Evolutionary conservation across 2,329 filamentous ascomycete genomes (phyloP).

Genomic region (Penicillium sp.): DNA sequence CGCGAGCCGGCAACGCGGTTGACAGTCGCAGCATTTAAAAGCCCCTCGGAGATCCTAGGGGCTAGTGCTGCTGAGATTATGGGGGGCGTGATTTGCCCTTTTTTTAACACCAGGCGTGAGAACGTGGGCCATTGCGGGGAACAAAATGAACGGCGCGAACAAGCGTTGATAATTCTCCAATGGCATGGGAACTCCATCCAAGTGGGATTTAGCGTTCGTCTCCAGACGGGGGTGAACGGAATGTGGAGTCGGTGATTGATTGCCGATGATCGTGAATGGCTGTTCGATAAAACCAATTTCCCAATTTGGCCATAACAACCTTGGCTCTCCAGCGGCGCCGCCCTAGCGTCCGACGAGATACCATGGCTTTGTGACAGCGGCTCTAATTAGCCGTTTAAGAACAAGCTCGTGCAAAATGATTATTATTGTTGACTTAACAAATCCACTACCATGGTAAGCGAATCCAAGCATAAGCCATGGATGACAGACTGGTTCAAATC

Average conservation of each 20-base stretch:
- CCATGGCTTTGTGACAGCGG: too few species aligned
- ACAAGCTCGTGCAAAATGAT: not conserved
- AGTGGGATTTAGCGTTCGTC: not conserved
- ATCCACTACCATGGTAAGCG: not conserved
- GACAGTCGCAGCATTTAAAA: not conserved
- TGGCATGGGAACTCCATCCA: not conserved
- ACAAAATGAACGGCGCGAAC: not conserved
- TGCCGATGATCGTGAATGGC: slow-evolving; percentile 6
- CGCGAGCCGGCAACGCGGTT: not conserved
- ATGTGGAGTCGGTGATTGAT: slow-evolving; percentile 10
- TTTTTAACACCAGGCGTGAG: not conserved
- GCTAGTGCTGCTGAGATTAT: not conserved
- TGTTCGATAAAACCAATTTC: not conserved
- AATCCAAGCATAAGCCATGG: not conserved
- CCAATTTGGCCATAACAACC: not conserved
- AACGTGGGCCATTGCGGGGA: not conserved
- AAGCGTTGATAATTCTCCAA: not conserved
- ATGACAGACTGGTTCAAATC: too few species aligned
- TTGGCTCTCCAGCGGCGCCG: slow-evolving; percentile 3
- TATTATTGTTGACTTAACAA: not conserved
- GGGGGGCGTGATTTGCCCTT: not conserved
- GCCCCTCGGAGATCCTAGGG: not conserved
- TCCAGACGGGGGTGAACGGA: slow-evolving; percentile 6
- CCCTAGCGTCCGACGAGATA: slow-evolving; percentile 1
- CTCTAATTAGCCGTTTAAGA: not conserved